A percentile compares a stretch with the other conserved stretches of the same genome.
Conservation (phyloP, 495 filamentous ascomycete species). For the Thermochaetoides thermophila region DNA sequence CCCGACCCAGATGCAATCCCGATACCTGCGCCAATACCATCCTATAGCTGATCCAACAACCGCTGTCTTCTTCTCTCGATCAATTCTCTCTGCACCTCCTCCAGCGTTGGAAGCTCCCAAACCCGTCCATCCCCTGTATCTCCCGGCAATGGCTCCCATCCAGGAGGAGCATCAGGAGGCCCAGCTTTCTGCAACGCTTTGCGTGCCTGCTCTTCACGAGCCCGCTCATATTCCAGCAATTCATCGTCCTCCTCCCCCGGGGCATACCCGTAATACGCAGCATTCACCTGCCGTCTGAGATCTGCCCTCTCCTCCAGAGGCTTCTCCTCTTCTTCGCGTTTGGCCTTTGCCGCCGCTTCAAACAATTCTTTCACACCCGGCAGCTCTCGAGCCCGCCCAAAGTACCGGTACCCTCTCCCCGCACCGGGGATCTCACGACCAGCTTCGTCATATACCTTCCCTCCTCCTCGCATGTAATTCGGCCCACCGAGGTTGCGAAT, state of each 20-base stretch:
- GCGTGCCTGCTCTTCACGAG: conserved; percentile 69
- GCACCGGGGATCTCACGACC: conserved; percentile 81
- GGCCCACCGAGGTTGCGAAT: conserved; percentile 88
- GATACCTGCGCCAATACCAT: too few relatives aligned
- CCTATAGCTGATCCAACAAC: conserved; percentile 48
- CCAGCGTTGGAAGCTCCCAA: conserved; percentile 73
- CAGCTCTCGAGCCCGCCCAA: conserved; percentile 77
- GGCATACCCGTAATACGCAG: conserved; percentile 90
- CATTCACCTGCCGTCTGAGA: conserved; percentile 73
- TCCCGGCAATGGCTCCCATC: conserved; percentile 78
- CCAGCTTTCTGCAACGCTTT: conserved; percentile 37
- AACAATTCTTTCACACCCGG: conserved; percentile 97
- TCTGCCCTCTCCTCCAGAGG: conserved; percentile 47
- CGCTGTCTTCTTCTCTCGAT: conserved; percentile 71
- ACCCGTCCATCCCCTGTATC: conserved; percentile 67
- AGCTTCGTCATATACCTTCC: conserved; percentile 78
- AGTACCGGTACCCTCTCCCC: conserved; percentile 74
- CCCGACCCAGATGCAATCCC: too few relatives aligned
- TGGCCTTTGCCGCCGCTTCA: conserved; percentile 51
- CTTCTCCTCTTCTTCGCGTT: conserved; percentile 30
- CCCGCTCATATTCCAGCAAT: conserved; percentile 64
- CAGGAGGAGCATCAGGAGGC: conserved; percentile 30
- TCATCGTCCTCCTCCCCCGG: conserved; percentile 85
- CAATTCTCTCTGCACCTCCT: conserved; percentile 87
- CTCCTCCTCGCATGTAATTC: conserved; percentile 92